phyloP scores from a whole-genome alignment of 2,329 filamentous ascomycete species.

The Madurella fahalii region DNA sequence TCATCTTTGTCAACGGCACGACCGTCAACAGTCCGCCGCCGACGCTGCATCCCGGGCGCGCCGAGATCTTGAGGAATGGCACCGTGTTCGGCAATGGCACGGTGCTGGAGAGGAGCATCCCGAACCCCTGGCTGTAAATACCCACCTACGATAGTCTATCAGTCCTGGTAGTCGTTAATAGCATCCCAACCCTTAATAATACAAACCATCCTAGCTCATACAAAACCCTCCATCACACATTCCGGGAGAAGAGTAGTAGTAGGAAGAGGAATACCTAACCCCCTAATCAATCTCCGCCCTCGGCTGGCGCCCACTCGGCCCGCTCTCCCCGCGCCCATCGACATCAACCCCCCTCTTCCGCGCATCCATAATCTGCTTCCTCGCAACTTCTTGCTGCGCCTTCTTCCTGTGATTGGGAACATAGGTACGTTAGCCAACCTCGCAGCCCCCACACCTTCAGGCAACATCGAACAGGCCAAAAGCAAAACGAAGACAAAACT shows the following conservation, averaged over 20 bases:
- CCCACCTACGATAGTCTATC: neutral
- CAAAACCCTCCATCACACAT: neutral
- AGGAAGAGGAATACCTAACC: neutral
- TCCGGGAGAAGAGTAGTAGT: no score
- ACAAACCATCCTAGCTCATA: neutral
- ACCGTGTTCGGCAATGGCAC: constrained; percentile 27
- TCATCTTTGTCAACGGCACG: constrained; percentile 33
- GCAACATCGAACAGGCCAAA: neutral
- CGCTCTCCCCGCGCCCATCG: constrained; percentile 12
- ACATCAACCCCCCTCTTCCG: constrained; percentile 18
- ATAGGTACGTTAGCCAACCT: no score
- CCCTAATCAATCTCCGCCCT: constrained; percentile 6
- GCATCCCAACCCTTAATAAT: neutral
- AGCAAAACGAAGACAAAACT: neutral
- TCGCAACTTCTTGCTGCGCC: constrained; percentile 18
- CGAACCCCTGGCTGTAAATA: constrained; percentile 22
- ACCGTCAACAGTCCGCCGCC: constrained; percentile 24
- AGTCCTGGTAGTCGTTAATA: neutral
- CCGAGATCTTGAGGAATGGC: constrained; percentile 14
- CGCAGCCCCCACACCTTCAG: no score
- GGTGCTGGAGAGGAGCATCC: constrained; percentile 25
- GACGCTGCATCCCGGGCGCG: constrained; percentile 12
- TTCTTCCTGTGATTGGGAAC: constrained; percentile 14
- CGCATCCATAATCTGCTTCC: constrained; percentile 19
- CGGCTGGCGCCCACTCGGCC: constrained; percentile 10